phyloP scores from a whole-genome alignment of 2,329 filamentous ascomycete genomes.

The Fusarium zealandicum region DNA sequence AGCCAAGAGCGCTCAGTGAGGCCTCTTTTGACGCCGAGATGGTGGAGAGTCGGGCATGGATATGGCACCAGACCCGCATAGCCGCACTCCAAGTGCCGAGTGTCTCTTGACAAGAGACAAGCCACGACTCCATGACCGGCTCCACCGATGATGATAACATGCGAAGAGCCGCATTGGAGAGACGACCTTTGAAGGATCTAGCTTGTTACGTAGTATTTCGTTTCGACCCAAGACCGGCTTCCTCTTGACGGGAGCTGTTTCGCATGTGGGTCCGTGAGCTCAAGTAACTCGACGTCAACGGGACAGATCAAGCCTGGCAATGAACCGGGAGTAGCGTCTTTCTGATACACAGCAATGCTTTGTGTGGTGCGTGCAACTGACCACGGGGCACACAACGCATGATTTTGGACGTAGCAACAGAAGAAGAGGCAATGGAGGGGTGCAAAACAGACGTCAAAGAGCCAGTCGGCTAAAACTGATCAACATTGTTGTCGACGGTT shows the following conservation, averaged over 20 bases:
- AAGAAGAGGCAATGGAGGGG: not conserved
- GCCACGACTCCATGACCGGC: conserved; percentile 17
- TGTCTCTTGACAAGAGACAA: conserved; percentile 11
- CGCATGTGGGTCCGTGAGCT: conserved; percentile 19
- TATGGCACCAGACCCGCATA: conserved; percentile 3
- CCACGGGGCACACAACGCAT: conserved; percentile 17
- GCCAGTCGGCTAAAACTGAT: conserved; percentile 13
- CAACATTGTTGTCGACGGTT: conserved; percentile 12
- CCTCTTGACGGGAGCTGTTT: conserved; percentile 14
- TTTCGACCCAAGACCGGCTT: conserved; percentile 29
- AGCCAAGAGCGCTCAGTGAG: not conserved
- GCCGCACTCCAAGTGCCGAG: conserved; percentile 5
- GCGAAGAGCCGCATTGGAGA: conserved; percentile 13
- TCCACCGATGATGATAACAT: conserved; percentile 35
- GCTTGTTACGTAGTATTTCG: conserved; percentile 26
- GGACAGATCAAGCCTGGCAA: conserved; percentile 14
- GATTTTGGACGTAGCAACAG: not conserved
- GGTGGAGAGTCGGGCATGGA: conserved; percentile 7
- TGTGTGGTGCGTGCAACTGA: conserved; percentile 32
- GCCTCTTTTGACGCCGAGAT: conserved; percentile 17
- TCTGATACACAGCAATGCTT: conserved; percentile 38
- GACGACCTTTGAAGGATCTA: conserved; percentile 7
- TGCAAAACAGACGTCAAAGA: not conserved
- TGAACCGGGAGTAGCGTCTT: conserved; percentile 11
- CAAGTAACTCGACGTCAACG: conserved; percentile 8